Percentiles rank a stretch among this genome's conserved stretches.
Conservation (phyloP, 2,329 filamentous ascomycete species). For the Zymoseptoria passerinii region DNA sequence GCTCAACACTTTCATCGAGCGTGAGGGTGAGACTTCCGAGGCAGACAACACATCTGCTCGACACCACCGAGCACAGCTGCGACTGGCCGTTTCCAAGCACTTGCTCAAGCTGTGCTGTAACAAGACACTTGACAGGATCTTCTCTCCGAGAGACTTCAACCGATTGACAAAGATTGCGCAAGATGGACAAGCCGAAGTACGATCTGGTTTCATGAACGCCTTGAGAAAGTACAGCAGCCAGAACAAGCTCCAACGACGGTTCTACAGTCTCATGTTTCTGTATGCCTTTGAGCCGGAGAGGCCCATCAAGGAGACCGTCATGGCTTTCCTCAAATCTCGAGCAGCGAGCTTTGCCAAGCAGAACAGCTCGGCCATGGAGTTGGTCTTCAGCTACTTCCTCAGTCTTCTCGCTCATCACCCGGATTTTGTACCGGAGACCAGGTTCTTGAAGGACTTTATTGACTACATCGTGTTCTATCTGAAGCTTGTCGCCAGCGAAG, state of each 20-base stretch:
- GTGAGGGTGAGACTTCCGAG: conserved; percentile 73
- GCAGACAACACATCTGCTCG: conserved; percentile 60
- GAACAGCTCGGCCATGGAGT: conserved; percentile 61
- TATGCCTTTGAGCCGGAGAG: conserved; percentile 79
- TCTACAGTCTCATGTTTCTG: conserved; percentile 83
- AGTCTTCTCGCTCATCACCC: conserved; percentile 89
- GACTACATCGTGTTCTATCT: conserved; percentile 89
- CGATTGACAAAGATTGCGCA: conserved; percentile 72
- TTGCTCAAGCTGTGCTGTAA: conserved; percentile 73
- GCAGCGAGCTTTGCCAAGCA: conserved; percentile 54
- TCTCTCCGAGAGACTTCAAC: conserved; percentile 70
- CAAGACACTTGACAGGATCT: conserved; percentile 65
- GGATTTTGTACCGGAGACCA: conserved; percentile 62
- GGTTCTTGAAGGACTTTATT: conserved; percentile 71
- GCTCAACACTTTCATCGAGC: conserved; percentile 64
- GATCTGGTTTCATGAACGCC: conserved; percentile 70
- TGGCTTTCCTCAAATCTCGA: conserved; percentile 84
- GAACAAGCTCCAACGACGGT: conserved; percentile 61
- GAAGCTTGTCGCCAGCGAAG: conserved; percentile 69
- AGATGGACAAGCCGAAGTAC: conserved; percentile 64
- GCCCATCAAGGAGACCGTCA: conserved; percentile 64
- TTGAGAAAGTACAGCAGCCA: conserved; percentile 84
- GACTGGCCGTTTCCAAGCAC: conserved; percentile 71
- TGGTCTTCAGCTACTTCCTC: conserved; percentile 70
- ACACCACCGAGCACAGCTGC: conserved; percentile 70